These are phyloP conservation scores for Obelidium mucronatum DNA, from an alignment of 192 early-diverging fungal genomes.

Conservation along the genomic window DNA sequence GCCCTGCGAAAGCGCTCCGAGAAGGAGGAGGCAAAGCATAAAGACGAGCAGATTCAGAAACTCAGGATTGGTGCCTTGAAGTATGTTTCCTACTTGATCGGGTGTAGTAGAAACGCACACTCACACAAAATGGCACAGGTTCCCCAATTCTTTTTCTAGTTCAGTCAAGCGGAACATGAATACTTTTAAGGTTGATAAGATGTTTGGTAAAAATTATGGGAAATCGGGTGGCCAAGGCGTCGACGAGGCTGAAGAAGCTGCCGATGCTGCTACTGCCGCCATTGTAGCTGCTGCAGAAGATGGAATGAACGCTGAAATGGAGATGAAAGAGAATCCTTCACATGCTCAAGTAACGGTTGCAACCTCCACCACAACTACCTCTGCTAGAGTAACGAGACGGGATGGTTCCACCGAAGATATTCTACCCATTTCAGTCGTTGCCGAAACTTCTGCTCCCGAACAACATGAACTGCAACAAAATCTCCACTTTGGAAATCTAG, in stretches of 20 bases:
- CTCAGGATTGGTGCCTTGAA: conserved; percentile 26
- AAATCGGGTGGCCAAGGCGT: not conserved
- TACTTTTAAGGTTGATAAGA: not conserved
- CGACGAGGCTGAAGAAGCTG: not conserved
- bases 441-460: not conserved
- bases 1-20: conserved; percentile 73
- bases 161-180: conserved; percentile 13
- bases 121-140: not conserved
- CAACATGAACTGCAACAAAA: conserved; percentile 46
- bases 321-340: no score
- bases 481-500: conserved; percentile 38
- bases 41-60: conserved; percentile 10
- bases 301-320: not conserved
- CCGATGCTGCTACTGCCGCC: conserved; percentile 14
- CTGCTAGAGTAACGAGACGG: not conserved
- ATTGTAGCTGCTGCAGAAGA: not conserved
- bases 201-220: not conserved
- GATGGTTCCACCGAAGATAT: not conserved
- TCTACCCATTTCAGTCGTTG: conserved; percentile 13
- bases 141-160: conserved; percentile 6
- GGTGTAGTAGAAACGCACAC: no score
- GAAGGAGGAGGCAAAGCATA: conserved; percentile 45
- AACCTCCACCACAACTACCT: not conserved
- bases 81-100: not conserved
- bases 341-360: no score